Evolutionary conservation across 1,284 basidiomycete genomes (phyloP).

Genomic region (Singerocomus rubriflavus): DNA sequence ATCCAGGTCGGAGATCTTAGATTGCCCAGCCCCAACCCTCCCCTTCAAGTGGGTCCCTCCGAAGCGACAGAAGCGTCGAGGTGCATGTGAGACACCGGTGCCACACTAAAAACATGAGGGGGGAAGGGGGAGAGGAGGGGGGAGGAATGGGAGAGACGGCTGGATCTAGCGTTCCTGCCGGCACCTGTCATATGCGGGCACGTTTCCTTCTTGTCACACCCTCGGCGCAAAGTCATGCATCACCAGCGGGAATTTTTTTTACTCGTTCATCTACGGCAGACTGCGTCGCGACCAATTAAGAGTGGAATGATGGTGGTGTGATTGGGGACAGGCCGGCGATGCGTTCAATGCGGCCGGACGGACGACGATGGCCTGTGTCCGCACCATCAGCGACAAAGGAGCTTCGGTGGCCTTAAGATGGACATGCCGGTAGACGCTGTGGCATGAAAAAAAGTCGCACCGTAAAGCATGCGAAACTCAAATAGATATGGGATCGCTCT

Average conservation of each 20-base stretch:
- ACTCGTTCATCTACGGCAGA: conserved; percentile 8
- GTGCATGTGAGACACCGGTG: conserved; percentile 16
- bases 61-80: conserved; percentile 16
- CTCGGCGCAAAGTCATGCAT: conserved; percentile 8
- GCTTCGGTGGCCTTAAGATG: conserved; percentile 16
- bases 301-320: conserved; percentile 17
- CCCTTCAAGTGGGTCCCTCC: conserved; percentile 20
- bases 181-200: conserved; percentile 7
- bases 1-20: conserved; percentile 24
- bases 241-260: conserved; percentile 9
- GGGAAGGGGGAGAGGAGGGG: neutral
- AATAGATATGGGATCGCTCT: conserved; percentile 7
- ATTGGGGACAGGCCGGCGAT: conserved; percentile 31
- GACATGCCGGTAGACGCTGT: conserved; percentile 17
- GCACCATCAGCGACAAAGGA: conserved; percentile 23
- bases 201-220: neutral
- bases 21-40: conserved; percentile 12
- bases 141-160: neutral
- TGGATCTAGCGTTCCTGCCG: conserved; percentile 16
- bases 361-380: conserved; percentile 11
- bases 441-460: conserved; percentile 4
- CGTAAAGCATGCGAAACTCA: conserved; percentile 19
- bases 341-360: conserved; percentile 21
- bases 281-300: conserved; percentile 27
- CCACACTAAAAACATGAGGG: conserved; percentile 31